Conservation (phyloP, 257 asterid species). For the Marsdenia floribunda region DNA sequence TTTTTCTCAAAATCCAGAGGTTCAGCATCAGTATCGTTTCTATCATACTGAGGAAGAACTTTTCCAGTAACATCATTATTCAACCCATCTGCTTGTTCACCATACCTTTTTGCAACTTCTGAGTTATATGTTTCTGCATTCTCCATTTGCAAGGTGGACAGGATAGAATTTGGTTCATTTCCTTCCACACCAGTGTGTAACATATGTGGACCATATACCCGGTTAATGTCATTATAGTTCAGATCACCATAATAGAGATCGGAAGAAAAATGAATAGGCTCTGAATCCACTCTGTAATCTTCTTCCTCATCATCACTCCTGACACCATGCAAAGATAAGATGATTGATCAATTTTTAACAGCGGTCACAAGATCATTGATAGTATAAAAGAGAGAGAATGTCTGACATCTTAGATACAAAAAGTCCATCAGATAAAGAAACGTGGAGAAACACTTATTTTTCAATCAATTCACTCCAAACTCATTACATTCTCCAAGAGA, state of each 20-base stretch:
- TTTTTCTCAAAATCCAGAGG: slow-evolving; percentile 60
- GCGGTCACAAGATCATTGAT: background rate
- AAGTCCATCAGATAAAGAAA: background rate
- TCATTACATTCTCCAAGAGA: background rate
- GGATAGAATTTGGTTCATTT: slow-evolving; percentile 25
- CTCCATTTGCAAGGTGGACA: slow-evolving; percentile 27
- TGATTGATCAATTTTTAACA: background rate
- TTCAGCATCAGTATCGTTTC: slow-evolving; percentile 35
- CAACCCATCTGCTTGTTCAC: slow-evolving; percentile 35
- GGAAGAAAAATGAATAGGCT: slow-evolving; percentile 24
- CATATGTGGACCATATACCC: slow-evolving; percentile 24
- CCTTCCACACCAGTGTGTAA: slow-evolving; percentile 18
- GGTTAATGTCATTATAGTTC: slow-evolving; percentile 34
- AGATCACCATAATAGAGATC: slow-evolving; percentile 29
- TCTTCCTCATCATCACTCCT: slow-evolving; percentile 76
- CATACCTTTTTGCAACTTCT: slow-evolving; percentile 25
- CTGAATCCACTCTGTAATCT: slow-evolving; percentile 45
- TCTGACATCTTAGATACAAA: background rate
- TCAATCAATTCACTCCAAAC: background rate
- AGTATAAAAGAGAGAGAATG: background rate
- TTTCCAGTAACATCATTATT: slow-evolving; percentile 23
- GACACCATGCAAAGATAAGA: slow-evolving; percentile 25
- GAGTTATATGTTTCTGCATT: slow-evolving; percentile 31
- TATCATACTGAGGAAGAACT: slow-evolving; percentile 25
- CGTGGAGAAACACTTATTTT: background rate